Conservation (phyloP, 495 filamentous ascomycete species). For the Hamigera avellanea region DNA sequence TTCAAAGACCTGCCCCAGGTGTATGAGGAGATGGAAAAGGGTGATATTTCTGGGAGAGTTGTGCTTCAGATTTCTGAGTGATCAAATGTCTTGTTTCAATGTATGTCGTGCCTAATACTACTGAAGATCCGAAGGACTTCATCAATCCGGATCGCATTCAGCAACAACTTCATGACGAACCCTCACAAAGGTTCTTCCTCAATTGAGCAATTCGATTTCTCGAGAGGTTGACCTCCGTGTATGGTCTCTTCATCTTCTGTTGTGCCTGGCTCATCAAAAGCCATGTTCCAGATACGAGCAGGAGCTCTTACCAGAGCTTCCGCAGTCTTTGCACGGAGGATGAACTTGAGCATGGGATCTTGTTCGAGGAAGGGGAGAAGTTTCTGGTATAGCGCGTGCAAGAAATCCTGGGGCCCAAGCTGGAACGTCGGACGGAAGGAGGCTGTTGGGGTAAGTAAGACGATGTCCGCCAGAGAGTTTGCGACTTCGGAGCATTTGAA, state of each 20-base stretch:
- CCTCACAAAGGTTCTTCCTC: no score
- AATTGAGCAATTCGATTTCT: no score
- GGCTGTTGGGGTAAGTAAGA: constrained; percentile 9
- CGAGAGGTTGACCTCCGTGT: no score
- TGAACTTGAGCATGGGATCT: constrained; percentile 14
- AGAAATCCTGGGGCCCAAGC: constrained; percentile 15
- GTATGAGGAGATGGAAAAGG: constrained; percentile 37
- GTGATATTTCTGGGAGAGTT: constrained; percentile 29
- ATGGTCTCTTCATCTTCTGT: no score
- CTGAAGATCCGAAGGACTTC: no score
- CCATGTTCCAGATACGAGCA: constrained; percentile 11
- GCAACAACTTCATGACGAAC: no score
- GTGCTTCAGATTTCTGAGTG: constrained; percentile 22
- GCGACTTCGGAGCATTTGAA: constrained; percentile 24
- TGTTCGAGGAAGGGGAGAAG: constrained; percentile 18
- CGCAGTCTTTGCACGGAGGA: constrained; percentile 19
- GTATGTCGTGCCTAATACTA: no score
- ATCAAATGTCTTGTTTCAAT: neutral
- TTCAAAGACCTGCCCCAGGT: constrained; percentile 32
- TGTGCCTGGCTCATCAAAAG: no score
- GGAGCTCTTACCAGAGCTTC: constrained; percentile 17
- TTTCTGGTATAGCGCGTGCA: constrained; percentile 23
- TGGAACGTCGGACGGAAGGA: constrained; percentile 5
- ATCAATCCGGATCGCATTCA: no score
- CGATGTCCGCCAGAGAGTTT: constrained; percentile 22